phyloP scores from a whole-genome alignment of 495 filamentous ascomycete species.

The Aspergillus cristatus region DNA sequence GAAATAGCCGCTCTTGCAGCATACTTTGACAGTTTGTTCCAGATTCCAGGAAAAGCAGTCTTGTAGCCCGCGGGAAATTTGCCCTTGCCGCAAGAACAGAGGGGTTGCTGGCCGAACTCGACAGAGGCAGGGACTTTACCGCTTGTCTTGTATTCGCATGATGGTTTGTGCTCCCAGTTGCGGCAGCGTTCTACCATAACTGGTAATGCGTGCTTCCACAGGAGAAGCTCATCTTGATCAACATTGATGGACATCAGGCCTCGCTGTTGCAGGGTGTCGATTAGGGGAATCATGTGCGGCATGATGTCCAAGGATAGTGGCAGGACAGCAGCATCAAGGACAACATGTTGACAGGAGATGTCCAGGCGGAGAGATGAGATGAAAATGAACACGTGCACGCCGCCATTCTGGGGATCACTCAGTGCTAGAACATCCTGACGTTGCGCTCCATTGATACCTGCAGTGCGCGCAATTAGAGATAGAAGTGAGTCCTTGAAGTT shows the following conservation, averaged over 20 bases:
- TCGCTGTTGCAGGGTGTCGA: neutral
- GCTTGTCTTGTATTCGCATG: slow-evolving; percentile 38
- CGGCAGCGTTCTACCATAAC: slow-evolving; percentile 46
- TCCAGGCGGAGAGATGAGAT: slow-evolving; percentile 9
- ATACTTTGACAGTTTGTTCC: slow-evolving; percentile 15
- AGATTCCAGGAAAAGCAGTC: slow-evolving; percentile 8
- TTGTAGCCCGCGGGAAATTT: slow-evolving; percentile 19
- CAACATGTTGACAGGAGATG: slow-evolving; percentile 18
- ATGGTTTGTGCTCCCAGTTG: slow-evolving; percentile 35
- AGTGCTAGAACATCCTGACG: slow-evolving; percentile 29
- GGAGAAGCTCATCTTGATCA: slow-evolving; percentile 30
- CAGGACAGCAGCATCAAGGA: slow-evolving; percentile 41
- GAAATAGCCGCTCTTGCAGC: slow-evolving; percentile 24
- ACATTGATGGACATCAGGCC: slow-evolving; percentile 5
- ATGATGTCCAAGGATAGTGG: slow-evolving; percentile 25
- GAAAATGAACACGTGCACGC: slow-evolving; percentile 12
- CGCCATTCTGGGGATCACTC: slow-evolving; percentile 16
- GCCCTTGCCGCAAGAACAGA: slow-evolving; percentile 30
- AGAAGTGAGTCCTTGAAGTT: slow-evolving; percentile 42
- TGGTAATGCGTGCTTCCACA: slow-evolving; percentile 43
- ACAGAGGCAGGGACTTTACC: slow-evolving; percentile 21
- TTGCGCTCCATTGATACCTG: slow-evolving; percentile 26
- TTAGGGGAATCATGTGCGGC: slow-evolving; percentile 20
- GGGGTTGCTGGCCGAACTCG: slow-evolving; percentile 9
- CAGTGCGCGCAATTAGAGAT: slow-evolving; percentile 32